Evolutionary conservation across 192 early-diverging fungal species (phyloP).

Genomic region (Dissophora ornata): DNA sequence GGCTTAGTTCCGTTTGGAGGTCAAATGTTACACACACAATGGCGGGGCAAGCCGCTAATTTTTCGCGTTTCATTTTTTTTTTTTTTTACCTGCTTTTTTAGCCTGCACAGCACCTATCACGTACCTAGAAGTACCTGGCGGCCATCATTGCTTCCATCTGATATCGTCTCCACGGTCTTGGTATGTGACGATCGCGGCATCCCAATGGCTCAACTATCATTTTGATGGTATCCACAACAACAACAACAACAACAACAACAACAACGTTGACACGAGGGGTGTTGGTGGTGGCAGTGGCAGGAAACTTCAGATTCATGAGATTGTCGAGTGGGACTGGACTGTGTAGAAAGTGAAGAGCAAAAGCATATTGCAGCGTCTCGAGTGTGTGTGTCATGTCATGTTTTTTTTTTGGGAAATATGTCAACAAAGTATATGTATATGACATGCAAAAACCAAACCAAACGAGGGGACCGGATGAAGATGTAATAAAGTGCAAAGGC

Average conservation of each 20-base stretch:
- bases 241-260: not conserved
- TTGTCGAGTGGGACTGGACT: slow-evolving; percentile 53
- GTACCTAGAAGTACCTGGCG: slow-evolving; percentile 46
- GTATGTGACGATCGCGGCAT: slow-evolving; percentile 44
- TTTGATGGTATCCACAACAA: slow-evolving; percentile 15
- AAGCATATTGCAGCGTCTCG: too few relatives aligned
- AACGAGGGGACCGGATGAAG: not conserved
- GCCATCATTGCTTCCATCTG: slow-evolving; percentile 56
- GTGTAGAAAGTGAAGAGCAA: not conserved
- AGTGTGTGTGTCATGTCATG: too few relatives aligned
- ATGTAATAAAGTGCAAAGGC: not conserved
- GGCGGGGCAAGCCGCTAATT: not conserved
- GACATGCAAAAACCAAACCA: too few relatives aligned
- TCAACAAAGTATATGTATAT: too few relatives aligned
- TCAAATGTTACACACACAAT: too few relatives aligned
- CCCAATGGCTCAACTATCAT: slow-evolving; percentile 49
- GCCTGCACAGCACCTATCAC: slow-evolving; percentile 19
- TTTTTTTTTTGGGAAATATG: too few relatives aligned
- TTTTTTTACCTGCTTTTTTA: too few relatives aligned
- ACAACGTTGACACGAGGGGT: too few relatives aligned
- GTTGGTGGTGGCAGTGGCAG: too few relatives aligned
- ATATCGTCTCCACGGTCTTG: slow-evolving; percentile 57
- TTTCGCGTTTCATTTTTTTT: too few relatives aligned
- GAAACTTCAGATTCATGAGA: slow-evolving; percentile 22
- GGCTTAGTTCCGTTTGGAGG: too few relatives aligned